Conservation (phyloP, 306 rosid species). For the Cucurbita ficifolia region DNA sequence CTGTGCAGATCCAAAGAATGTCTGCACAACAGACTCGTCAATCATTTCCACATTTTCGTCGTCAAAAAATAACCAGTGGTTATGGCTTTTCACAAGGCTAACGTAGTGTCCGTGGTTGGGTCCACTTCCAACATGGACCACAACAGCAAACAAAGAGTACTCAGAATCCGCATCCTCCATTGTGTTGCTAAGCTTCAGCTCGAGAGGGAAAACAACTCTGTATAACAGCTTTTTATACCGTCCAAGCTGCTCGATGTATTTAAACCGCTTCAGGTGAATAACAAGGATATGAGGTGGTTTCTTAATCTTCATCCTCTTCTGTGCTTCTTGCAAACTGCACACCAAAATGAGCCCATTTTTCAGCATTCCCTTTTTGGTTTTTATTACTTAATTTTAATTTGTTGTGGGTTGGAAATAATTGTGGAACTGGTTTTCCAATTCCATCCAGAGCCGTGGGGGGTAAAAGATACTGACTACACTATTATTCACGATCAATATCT, state of each 20-base stretch:
- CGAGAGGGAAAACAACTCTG: constrained; percentile 90
- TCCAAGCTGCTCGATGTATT: constrained; percentile 92
- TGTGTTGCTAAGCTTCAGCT: constrained; percentile 89
- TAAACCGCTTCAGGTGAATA: constrained; percentile 94
- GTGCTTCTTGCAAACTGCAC: constrained; percentile 96
- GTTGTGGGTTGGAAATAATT: neutral
- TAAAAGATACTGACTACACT: neutral
- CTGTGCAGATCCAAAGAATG: constrained; percentile 97
- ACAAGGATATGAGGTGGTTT: constrained; percentile 91
- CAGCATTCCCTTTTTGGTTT: neutral
- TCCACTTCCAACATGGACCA: constrained; percentile 94
- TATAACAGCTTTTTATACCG: constrained; percentile 91
- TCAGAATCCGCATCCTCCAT: constrained; percentile 78
- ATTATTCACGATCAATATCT: neutral
- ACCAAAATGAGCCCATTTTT: constrained; percentile 13
- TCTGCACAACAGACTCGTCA: constrained; percentile 95
- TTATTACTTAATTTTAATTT: neutral
- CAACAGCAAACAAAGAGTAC: constrained; percentile 91
- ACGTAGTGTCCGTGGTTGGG: constrained; percentile 99
- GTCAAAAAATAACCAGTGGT: constrained; percentile 96
- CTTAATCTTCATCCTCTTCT: constrained; percentile 99
- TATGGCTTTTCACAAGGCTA: constrained; percentile 98
- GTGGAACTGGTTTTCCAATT: no score
- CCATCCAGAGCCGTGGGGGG: neutral
- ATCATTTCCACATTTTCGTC: constrained; percentile 98